phyloP scores from a whole-genome alignment of 2,329 filamentous ascomycete genomes.

The Geosmithia morbida region DNA sequence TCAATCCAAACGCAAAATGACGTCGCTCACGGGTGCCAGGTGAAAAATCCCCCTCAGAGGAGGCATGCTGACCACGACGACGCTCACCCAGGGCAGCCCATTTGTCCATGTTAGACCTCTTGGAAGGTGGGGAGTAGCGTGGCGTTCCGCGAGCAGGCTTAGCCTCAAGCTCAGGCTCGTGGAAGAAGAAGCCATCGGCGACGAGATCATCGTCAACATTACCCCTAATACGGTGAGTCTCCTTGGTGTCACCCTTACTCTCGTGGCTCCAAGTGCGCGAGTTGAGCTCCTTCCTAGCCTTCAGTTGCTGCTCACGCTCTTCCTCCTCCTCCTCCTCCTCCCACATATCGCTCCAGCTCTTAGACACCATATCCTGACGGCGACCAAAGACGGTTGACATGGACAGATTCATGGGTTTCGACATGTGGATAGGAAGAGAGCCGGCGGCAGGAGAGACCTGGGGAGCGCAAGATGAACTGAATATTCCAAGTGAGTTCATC shows the following conservation, averaged over 20 bases:
- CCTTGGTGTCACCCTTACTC: conserved; percentile 29
- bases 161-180: conserved; percentile 39
- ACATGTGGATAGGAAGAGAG: conserved; percentile 67
- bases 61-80: conserved; percentile 46
- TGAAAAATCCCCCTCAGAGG: not conserved
- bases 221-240: conserved; percentile 20
- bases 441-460: conserved; percentile 47
- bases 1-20: conserved; percentile 30
- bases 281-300: conserved; percentile 48
- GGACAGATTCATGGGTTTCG: conserved; percentile 56
- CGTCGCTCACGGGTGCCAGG: conserved; percentile 21
- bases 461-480: conserved; percentile 17
- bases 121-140: conserved; percentile 52
- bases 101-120: conserved; percentile 57
- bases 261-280: conserved; percentile 69
- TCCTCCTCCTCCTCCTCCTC: conserved; percentile 72
- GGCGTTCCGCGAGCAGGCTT: conserved; percentile 21
- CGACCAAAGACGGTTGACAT: conserved; percentile 71
- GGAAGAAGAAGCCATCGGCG: conserved; percentile 59
- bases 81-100: conserved; percentile 82
- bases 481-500: conserved; percentile 56
- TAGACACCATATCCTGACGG: conserved; percentile 68
- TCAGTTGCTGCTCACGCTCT: conserved; percentile 46
- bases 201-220: conserved; percentile 51
- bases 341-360: conserved; percentile 99